A percentile compares a stretch with the other conserved stretches of the same genome.
Evolutionary conservation across 2,329 filamentous ascomycete genomes (phyloP).

Genomic region (Teratosphaeria gauchensis): DNA sequence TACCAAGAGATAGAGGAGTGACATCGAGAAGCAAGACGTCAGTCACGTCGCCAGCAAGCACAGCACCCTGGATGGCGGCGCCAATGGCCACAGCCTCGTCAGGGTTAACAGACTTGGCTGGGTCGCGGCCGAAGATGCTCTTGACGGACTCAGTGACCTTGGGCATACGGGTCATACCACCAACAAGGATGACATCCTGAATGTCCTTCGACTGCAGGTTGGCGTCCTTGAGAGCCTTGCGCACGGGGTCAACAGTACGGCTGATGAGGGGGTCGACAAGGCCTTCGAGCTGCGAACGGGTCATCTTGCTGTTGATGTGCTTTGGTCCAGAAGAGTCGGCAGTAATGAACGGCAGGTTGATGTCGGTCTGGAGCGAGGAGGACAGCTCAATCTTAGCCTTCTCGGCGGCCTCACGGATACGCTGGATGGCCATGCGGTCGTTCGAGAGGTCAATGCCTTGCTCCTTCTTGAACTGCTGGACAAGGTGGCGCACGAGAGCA

Average conservation of each 20-base stretch:
- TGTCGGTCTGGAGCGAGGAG: constrained; percentile 88
- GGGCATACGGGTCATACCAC: constrained; percentile 99
- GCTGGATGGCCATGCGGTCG: constrained; percentile 97
- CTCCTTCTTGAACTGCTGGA: constrained; percentile 94
- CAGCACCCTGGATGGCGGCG: constrained; percentile 93
- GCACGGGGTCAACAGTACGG: constrained; percentile 81
- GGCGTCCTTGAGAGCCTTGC: constrained; percentile 95
- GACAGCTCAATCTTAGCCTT: constrained; percentile 99
- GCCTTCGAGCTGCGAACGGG: constrained; percentile 82
- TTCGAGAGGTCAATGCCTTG: constrained; percentile 78
- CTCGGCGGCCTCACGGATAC: constrained; percentile 96
- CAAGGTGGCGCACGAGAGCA: constrained; percentile 82
- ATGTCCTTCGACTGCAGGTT: constrained; percentile 85
- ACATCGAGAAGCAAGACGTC: constrained; percentile 93
- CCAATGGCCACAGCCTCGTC: constrained; percentile 97
- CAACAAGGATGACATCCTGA: constrained; percentile 94
- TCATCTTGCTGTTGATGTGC: constrained; percentile 96
- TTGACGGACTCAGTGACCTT: constrained; percentile 96
- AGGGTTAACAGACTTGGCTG: constrained; percentile 96
- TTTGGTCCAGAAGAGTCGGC: constrained; percentile 91
- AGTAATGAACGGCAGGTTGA: constrained; percentile 98
- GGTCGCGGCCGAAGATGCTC: constrained; percentile 90
- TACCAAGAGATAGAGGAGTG: constrained; percentile 91
- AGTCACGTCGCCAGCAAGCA: constrained; percentile 92
- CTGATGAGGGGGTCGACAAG: constrained; percentile 83